Conservation (phyloP, 1,284 basidiomycete species). For the Schizophyllum commune region DNA sequence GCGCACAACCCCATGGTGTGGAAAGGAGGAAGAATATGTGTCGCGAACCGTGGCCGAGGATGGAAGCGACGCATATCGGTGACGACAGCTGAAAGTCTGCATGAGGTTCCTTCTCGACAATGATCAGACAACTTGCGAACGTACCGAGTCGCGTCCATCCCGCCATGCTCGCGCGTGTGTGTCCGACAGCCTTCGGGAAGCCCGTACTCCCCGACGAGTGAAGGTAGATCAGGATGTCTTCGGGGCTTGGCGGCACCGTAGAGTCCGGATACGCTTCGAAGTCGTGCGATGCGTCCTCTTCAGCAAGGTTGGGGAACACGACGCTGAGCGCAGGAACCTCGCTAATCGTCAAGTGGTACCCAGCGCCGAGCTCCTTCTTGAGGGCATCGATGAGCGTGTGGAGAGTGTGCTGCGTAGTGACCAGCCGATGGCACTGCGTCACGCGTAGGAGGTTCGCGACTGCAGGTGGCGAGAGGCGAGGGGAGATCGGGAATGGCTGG, state of each 20-base stretch:
- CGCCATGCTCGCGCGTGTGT: background rate
- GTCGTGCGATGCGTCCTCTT: background rate
- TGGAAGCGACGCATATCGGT: background rate
- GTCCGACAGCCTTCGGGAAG: background rate
- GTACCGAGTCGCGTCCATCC: background rate
- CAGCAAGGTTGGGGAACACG: background rate
- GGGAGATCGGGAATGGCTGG: conserved; percentile 23
- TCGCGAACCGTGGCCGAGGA: background rate
- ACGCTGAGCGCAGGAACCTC: background rate
- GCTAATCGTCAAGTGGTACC: background rate
- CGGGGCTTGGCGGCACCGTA: background rate
- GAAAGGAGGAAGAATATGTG: background rate
- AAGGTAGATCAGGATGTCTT: background rate
- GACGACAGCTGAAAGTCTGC: background rate
- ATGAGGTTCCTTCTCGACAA: background rate
- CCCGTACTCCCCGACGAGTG: conserved; percentile 1
- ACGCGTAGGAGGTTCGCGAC: conserved; percentile 23
- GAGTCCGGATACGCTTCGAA: background rate
- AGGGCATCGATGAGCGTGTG: background rate
- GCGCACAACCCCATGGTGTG: background rate
- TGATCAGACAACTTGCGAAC: background rate
- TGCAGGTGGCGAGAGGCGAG: conserved; percentile 23
- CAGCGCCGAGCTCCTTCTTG: background rate
- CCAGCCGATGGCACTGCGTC: conserved; percentile 1
- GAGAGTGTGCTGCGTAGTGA: background rate